Evolutionary conservation across 2,329 filamentous ascomycete genomes (phyloP).

Genomic region (Penicillium oxalicum): DNA sequence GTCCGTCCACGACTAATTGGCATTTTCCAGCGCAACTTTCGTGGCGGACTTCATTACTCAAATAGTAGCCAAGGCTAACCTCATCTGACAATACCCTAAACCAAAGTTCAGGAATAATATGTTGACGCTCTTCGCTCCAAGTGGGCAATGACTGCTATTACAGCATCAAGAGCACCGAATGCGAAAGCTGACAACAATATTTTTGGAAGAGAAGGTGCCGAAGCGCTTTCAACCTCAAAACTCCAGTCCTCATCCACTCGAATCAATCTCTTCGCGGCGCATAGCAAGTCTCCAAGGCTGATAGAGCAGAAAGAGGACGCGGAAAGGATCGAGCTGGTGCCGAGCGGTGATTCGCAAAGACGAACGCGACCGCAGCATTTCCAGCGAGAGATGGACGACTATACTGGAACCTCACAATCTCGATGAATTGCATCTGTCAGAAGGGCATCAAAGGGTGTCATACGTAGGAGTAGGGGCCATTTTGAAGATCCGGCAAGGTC

Average conservation of each 20-base stretch:
- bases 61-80: slow-evolving; percentile 37
- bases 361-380: slow-evolving; percentile 38
- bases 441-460: slow-evolving; percentile 37
- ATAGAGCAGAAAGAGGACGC: slow-evolving; percentile 19
- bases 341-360: slow-evolving; percentile 31
- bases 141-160: slow-evolving; percentile 9
- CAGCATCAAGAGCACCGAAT: slow-evolving; percentile 10
- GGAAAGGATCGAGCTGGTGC: slow-evolving; percentile 77
- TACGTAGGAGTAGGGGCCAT: slow-evolving; percentile 61
- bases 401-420: slow-evolving; percentile 57
- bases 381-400: slow-evolving; percentile 79
- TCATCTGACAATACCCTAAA: slow-evolving; percentile 74
- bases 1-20: slow-evolving; percentile 17
- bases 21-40: slow-evolving; percentile 27
- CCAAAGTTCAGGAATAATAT: slow-evolving; percentile 48
- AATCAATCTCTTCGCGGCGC: slow-evolving; percentile 33
- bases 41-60: slow-evolving; percentile 20
- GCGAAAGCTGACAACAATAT: slow-evolving; percentile 55
- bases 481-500: slow-evolving; percentile 42
- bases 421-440: slow-evolving; percentile 30
- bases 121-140: slow-evolving; percentile 41
- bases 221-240: slow-evolving; percentile 68
- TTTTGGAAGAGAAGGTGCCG: slow-evolving; percentile 66
- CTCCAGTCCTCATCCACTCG: slow-evolving; percentile 58
- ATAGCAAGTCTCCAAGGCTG: slow-evolving; percentile 22